A percentile compares a stretch with the other conserved stretches of the same genome.
Evolutionary conservation across 164 flowering plant genomes (phyloP).

Genomic region (Berberis vulgaris): DNA sequence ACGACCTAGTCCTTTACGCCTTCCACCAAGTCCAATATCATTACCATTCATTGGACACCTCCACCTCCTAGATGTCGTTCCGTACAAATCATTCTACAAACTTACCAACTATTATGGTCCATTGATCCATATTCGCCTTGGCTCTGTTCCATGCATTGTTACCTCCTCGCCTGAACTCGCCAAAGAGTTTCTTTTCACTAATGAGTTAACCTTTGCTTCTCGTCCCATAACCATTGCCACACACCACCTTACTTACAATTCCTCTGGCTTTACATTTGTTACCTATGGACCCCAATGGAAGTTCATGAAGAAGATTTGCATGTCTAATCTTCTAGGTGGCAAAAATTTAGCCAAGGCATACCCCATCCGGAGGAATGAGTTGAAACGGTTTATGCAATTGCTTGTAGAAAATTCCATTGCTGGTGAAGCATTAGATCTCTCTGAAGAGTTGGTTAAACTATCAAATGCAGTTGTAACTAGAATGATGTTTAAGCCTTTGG

Average conservation of each 20-base stretch:
- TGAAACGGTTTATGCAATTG: not conserved
- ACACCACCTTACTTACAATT: not conserved
- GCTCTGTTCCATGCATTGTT: not conserved
- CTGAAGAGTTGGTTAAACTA: constrained; percentile 1
- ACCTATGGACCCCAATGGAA: not conserved
- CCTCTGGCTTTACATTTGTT: not conserved
- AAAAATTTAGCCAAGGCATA: not conserved
- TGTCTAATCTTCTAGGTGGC: not conserved
- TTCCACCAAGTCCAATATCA: not conserved
- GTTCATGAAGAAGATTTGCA: not conserved
- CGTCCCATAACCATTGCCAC: not conserved
- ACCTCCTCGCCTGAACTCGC: not conserved
- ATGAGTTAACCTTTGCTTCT: not conserved
- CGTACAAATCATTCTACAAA: not conserved
- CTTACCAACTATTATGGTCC: not conserved
- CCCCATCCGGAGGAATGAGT: not conserved
- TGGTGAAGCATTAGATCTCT: not conserved
- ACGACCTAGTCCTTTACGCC: not conserved
- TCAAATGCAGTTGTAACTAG: not conserved
- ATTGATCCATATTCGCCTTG: not conserved
- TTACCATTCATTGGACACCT: not conserved
- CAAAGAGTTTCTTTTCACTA: not conserved
- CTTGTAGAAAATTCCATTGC: not conserved
- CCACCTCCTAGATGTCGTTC: not conserved
- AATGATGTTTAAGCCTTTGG: constrained; percentile 1